Conservation (phyloP, 1,284 basidiomycete species). For the Exsudoporus floridanus region DNA sequence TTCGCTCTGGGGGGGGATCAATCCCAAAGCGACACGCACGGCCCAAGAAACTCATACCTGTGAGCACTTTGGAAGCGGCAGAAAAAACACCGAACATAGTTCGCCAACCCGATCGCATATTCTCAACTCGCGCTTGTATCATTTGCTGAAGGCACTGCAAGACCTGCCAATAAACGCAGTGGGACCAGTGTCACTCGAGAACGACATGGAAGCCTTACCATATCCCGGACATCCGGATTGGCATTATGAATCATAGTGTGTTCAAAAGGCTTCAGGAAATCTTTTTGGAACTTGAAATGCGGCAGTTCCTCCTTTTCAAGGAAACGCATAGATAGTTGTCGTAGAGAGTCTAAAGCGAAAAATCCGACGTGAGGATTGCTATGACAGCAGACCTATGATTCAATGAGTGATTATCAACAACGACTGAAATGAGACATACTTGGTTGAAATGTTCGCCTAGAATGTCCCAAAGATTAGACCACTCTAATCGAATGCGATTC, state of each 20-base stretch:
- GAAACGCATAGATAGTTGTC: conserved; percentile 98
- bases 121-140: conserved; percentile 93
- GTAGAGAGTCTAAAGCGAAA: conserved; percentile 96
- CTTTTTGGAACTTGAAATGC: conserved; percentile 99
- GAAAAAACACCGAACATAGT: conserved; percentile 99
- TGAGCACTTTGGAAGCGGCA: conserved; percentile 91
- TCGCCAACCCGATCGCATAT: conserved; percentile 97
- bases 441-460: conserved; percentile 99
- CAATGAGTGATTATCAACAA: conserved; percentile 3
- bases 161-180: conserved; percentile 50
- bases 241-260: conserved; percentile 97
- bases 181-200: conserved; percentile 1
- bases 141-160: conserved; percentile 99
- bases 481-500: conserved; percentile 96
- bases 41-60: conserved; percentile 50
- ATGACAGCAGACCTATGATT: conserved; percentile 88
- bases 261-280: conserved; percentile 98
- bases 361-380: conserved; percentile 96
- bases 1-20: conserved; percentile 63
- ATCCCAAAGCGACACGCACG: not conserved
- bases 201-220: conserved; percentile 59
- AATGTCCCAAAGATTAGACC: conserved; percentile 98
- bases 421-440: conserved; percentile 44
- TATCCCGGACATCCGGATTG: conserved; percentile 94
- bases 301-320: conserved; percentile 98